Base-by-base conservation (phyloP, 139 green algal genomes). In the Coccomyxa sp. region DNA sequence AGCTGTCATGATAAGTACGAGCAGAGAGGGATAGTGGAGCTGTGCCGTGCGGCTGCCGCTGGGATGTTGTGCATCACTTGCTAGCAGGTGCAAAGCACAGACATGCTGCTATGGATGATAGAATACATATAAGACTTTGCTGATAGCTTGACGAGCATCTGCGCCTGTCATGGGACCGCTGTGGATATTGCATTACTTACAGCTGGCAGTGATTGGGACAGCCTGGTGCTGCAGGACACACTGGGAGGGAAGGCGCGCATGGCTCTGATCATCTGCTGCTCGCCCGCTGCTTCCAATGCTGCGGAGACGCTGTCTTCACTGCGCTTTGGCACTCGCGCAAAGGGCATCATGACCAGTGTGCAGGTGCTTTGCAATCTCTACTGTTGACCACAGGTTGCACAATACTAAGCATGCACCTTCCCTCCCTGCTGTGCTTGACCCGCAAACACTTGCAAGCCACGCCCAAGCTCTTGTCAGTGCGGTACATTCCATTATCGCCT, bases 211-310 rank as follows among this genome's bases (percentile, higher is more conserved):
- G 5, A 3, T 37, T 6, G 2, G 7, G 18, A 36, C 33, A 71
- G 2, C 2, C 5, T 71, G 33, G 64, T 10, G 2, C 18, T 71
- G 64, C 64, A 97, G 79, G 91, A 95, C 85, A 89, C 79, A 2
- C 83, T 97, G 82, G 91, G 90, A 27, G 92, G 92, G 55, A 92
- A 68, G 10, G 84, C 90, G 0, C 80, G 83, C 34, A 95, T 91
- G 8, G 79, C 89, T 44, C 82, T 97, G 71, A 91, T 97, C 82
- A 85, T 97, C 38, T 95, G 90, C 87, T 93, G 88, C 79, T 96
- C 91, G 0, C 89, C 92, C 31, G 78, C 36, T 33, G 12, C 54
- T 7, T 77, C 84, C 58, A 92, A 97, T 78, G 86, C 82, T 1
- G 44, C 79, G 8, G 93, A 97, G 78, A 96, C 92, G 29, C 84